A percentile compares a stretch with the other conserved stretches of the same genome.
These are phyloP conservation scores for Wickerhamomyces mucosus DNA, from an alignment of 805 yeast genomes.

Conservation along the genomic window DNA sequence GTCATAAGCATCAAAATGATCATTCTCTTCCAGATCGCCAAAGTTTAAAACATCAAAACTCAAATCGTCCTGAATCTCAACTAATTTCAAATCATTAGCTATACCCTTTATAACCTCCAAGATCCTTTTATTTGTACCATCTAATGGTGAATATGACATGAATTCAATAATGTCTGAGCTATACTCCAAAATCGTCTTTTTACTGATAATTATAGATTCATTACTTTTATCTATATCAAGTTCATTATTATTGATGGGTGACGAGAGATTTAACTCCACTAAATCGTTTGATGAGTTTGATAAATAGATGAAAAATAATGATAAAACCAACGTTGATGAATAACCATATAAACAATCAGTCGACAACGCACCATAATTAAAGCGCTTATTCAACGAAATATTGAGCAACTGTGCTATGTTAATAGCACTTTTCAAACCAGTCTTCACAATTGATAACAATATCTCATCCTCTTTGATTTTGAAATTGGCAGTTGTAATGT, in stretches of 20 bases:
- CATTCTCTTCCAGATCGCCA: conserved; percentile 12
- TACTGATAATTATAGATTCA: conserved; percentile 9
- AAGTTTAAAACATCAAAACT: conserved; percentile 13
- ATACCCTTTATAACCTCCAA: conserved; percentile 34
- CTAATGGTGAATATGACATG: conserved; percentile 21
- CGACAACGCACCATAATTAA: conserved; percentile 35
- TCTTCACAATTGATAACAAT: conserved; percentile 27
- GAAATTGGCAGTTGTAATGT: conserved; percentile 27
- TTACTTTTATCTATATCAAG: conserved; percentile 3
- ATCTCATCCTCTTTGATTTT: conserved; percentile 31
- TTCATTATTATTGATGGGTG: no score
- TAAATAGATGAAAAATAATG: conserved; percentile 29
- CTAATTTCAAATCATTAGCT: conserved; percentile 31
- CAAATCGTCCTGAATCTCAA: conserved; percentile 18
- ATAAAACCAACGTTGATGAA: conserved; percentile 31
- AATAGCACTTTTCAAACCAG: conserved; percentile 32
- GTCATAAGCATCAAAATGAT: conserved; percentile 13
- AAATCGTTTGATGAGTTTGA: conserved; percentile 17
- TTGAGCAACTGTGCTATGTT: conserved; percentile 29
- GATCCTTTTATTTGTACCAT: conserved; percentile 33
- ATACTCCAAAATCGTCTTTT: conserved; percentile 11
- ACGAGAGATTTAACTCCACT: conserved; percentile 7
- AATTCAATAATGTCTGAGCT: conserved; percentile 16
- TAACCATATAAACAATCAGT: conserved; percentile 36
- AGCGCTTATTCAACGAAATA: conserved; percentile 19